phyloP scores from a whole-genome alignment of 306 rosid genomes.

The Quercus gilva region DNA sequence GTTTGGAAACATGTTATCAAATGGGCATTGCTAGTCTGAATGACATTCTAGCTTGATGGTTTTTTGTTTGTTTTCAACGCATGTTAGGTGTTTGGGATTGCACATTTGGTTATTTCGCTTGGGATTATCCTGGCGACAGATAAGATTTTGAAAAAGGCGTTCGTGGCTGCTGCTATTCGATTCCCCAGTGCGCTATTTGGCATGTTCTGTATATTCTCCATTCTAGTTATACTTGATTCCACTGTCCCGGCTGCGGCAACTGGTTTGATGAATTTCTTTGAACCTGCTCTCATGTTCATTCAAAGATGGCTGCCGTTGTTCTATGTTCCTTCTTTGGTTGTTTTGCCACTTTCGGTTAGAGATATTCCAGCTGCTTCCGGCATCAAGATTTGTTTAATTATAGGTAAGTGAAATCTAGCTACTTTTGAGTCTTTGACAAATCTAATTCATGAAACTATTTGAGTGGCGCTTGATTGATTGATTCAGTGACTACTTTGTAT shows the following conservation, averaged over 20 bases:
- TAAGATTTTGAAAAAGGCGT: constrained; percentile 58
- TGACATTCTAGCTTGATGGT: background rate
- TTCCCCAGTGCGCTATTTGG: constrained; percentile 96
- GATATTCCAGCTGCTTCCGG: constrained; percentile 90
- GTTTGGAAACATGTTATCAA: too few relatives aligned
- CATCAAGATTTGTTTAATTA: constrained; percentile 70
- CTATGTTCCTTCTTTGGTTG: constrained; percentile 88
- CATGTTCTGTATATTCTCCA: constrained; percentile 89
- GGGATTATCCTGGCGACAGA: constrained; percentile 69
- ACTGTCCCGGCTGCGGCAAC: constrained; percentile 65
- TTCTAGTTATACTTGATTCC: constrained; percentile 61
- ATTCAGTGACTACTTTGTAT: background rate
- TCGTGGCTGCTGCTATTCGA: constrained; percentile 71
- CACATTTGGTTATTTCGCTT: constrained; percentile 69
- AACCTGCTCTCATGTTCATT: constrained; percentile 82
- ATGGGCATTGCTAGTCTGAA: background rate
- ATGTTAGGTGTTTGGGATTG: constrained; percentile 48
- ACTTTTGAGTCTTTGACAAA: background rate
- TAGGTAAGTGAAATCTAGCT: constrained; percentile 43
- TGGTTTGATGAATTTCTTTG: constrained; percentile 68
- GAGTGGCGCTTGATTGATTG: background rate
- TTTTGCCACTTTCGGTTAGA: constrained; percentile 75
- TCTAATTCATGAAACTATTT: background rate
- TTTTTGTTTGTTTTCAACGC: background rate
- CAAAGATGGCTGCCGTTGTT: constrained; percentile 96